Evolutionary conservation across 352 stramenopile genomes (phyloP), one percentile per base, ranked within the genome.

Genomic region (Phytophthora cactorum): DNA sequence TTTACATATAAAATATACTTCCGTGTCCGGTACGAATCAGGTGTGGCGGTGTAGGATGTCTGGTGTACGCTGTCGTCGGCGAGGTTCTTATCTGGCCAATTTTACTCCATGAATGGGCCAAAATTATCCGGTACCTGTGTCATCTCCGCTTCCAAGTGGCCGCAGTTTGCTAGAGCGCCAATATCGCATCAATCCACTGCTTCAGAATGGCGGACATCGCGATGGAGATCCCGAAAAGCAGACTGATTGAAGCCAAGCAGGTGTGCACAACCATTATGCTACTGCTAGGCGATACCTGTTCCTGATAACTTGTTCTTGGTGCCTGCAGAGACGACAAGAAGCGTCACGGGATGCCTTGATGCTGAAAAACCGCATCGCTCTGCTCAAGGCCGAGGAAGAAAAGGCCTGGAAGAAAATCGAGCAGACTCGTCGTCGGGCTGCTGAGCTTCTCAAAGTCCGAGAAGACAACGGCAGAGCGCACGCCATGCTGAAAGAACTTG

Each of bases 331-430:
- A 57, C 84, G 87, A 28, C 85, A 93, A 72, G 87, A 95, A 51
- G 85, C 85, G 4, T 87, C 85, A 0, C 90, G 84, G 36, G 84
- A 95, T 45, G 86, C 82, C 14, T 74, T 90, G 50, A 52, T 96
- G 71, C 64, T 95, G 55, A 79, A 81, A 52, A 95, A 95, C 52
- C 86, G 88, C 60, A 91, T 95, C 65, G 74, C 88, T 12, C 60
- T 96, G 60, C 83, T 94, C 66, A 91, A 91, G 56, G 74, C 83
- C 11, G 86, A 95, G 50, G 84, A 93, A 52, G 83, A 92, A 22
- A 92, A 92, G 47, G 86, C 87, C 17, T 93, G 85, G 85, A 89
- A 89, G 63, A 95, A 93, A 59, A 93, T 95, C 41, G 85, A 95
- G 72, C 87, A 95, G 59, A 95, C 87, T 2, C 84, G 86, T 15